Percentiles rank a stretch among this genome's conserved stretches.
phyloP scores from a whole-genome alignment of 2,329 filamentous ascomycete species.

The Nigrospora oryzae region DNA sequence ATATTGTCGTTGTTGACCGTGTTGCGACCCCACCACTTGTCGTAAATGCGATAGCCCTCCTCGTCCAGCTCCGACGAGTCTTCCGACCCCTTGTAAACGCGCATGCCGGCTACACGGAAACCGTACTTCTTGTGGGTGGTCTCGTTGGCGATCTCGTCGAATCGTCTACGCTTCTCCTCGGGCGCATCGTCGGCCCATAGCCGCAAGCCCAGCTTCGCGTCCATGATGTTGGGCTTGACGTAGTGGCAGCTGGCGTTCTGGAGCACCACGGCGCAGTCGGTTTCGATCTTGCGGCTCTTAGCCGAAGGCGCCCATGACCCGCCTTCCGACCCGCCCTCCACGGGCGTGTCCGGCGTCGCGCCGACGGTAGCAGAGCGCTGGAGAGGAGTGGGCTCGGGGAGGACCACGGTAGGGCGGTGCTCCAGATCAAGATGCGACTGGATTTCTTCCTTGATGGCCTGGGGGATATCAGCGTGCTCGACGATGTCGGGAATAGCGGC shows the following conservation, averaged over 20 bases:
- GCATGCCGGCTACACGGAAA: constrained; percentile 59
- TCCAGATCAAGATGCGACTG: constrained; percentile 25
- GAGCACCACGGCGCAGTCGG: constrained; percentile 72
- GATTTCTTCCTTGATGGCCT: constrained; percentile 30
- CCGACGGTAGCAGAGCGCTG: constrained; percentile 14
- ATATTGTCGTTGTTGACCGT: constrained; percentile 46
- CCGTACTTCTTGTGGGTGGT: constrained; percentile 54
- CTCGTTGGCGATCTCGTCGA: constrained; percentile 48
- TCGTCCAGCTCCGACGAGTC: constrained; percentile 40
- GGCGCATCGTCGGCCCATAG: constrained; percentile 75
- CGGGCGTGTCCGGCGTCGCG: constrained; percentile 6
- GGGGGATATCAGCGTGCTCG: constrained; percentile 25
- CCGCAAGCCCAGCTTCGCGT: constrained; percentile 81
- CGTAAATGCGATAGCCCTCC: constrained; percentile 51
- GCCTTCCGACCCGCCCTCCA: neutral
- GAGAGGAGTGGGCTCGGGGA: constrained; percentile 8
- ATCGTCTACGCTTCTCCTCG: constrained; percentile 47
- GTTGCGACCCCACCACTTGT: constrained; percentile 53
- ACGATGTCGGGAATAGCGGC: constrained; percentile 37
- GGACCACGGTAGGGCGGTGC: constrained; percentile 3
- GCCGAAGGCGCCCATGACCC: constrained; percentile 34
- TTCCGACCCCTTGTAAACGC: constrained; percentile 49
- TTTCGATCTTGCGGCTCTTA: constrained; percentile 56
- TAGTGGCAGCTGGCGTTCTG: constrained; percentile 80
- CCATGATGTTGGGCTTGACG: constrained; percentile 78